Evolutionary conservation across 768 basidiomycete species (phyloP).

Genomic region (Hericium coralloides): DNA sequence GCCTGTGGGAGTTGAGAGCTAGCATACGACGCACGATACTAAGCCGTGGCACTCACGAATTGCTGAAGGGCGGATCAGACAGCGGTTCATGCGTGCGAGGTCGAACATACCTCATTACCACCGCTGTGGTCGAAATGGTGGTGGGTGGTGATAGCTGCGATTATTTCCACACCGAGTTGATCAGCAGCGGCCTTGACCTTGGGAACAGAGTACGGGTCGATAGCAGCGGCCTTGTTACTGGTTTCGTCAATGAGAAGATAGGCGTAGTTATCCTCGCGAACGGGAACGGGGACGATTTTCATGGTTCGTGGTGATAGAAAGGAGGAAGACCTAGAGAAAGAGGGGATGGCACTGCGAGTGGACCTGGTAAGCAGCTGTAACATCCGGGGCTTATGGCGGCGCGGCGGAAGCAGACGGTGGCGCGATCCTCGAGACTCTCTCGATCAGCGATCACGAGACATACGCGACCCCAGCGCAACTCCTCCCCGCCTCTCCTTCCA

Average conservation of each 20-base stretch:
- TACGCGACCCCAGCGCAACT: too few species aligned
- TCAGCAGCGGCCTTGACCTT: constrained; percentile 60
- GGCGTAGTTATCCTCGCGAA: constrained; percentile 78
- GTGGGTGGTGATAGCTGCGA: constrained; percentile 82
- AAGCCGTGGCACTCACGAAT: not conserved
- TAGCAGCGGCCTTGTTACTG: constrained; percentile 60
- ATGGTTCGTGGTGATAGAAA: constrained; percentile 31
- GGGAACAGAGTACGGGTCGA: constrained; percentile 73
- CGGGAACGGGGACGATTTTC: constrained; percentile 73
- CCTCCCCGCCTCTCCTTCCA: too few species aligned
- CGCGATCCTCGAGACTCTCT: too few species aligned
- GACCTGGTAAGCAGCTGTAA: too few species aligned
- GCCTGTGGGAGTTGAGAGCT: constrained; percentile 27
- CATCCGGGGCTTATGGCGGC: too few species aligned
- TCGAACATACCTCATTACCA: constrained; percentile 59
- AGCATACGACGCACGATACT: constrained; percentile 79
- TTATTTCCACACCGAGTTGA: constrained; percentile 50
- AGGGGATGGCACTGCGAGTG: too few species aligned
- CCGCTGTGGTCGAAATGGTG: constrained; percentile 88
- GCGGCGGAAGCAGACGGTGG: too few species aligned
- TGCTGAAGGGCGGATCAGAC: constrained; percentile 31
- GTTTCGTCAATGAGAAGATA: constrained; percentile 70
- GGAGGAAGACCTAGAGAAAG: constrained; percentile 9
- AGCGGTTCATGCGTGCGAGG: constrained; percentile 23
- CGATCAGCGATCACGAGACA: too few species aligned